phyloP scores from a whole-genome alignment of 2,329 filamentous ascomycete species.

The Cercospora sojina region DNA sequence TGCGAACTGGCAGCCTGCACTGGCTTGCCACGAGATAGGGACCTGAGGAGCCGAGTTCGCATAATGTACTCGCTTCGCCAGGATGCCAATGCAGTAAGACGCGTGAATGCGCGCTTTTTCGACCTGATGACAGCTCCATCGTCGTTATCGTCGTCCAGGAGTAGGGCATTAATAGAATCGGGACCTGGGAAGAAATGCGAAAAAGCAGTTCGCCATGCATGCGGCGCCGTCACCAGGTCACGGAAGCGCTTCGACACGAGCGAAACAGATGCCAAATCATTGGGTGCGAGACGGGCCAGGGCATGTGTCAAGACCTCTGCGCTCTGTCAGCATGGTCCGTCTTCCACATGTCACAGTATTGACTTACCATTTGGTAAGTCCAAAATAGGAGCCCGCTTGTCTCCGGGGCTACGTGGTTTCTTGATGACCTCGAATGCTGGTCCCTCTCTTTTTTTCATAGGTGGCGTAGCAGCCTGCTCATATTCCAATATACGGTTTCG shows the following conservation, averaged over 20 bases:
- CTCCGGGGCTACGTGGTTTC: constrained; percentile 45
- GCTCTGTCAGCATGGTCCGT: constrained; percentile 23
- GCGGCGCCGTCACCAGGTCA: constrained; percentile 79
- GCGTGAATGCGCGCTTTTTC: constrained; percentile 75
- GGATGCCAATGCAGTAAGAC: constrained; percentile 78
- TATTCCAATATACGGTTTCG: constrained; percentile 56
- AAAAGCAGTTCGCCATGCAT: constrained; percentile 93
- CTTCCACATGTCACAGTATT: neutral
- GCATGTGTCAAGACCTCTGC: constrained; percentile 90
- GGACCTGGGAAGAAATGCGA: constrained; percentile 84
- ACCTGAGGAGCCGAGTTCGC: constrained; percentile 78
- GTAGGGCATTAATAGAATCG: constrained; percentile 51
- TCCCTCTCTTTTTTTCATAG: constrained; percentile 44
- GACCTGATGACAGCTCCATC: constrained; percentile 60
- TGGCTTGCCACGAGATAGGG: constrained; percentile 78
- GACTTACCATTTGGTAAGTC: constrained; percentile 77
- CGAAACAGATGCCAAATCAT: constrained; percentile 77
- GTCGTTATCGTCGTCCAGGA: constrained; percentile 49
- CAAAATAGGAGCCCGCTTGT: constrained; percentile 52
- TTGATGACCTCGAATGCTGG: constrained; percentile 55
- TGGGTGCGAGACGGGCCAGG: constrained; percentile 82
- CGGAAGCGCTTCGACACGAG: constrained; percentile 88
- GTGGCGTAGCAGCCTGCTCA: constrained; percentile 47
- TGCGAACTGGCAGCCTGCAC: constrained; percentile 55
- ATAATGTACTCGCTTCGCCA: constrained; percentile 96